A percentile compares a stretch with the other conserved stretches of the same genome.
Evolutionary conservation across 441 rosid species (phyloP).

Genomic region (Populus tomentosa): DNA sequence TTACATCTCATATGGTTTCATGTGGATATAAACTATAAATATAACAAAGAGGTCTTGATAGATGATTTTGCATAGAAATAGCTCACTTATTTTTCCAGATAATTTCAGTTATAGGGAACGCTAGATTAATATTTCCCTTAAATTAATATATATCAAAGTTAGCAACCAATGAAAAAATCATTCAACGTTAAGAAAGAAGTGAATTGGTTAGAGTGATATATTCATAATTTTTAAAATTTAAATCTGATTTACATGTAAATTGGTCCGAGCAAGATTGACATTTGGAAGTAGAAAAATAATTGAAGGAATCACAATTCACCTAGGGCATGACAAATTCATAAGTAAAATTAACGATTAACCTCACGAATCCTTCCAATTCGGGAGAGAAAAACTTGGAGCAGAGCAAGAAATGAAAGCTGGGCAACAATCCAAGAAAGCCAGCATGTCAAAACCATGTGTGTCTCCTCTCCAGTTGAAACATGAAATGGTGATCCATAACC

Average conservation of each 20-base stretch:
- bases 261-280: not conserved
- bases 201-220: not conserved
- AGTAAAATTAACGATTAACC: not conserved
- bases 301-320: not conserved
- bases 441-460: conserved; percentile 33
- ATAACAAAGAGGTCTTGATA: no score
- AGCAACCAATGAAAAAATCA: not conserved
- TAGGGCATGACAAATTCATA: not conserved
- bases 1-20: not conserved
- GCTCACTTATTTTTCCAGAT: no score
- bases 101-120: no score
- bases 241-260: no score
- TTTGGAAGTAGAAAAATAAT: not conserved
- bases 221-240: not conserved
- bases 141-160: not conserved
- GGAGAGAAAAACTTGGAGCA: not conserved
- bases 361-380: not conserved
- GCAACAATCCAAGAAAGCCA: not conserved
- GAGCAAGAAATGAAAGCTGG: not conserved
- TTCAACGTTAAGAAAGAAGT: not conserved
- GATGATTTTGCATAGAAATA: no score
- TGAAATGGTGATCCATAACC: not conserved
- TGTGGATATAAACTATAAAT: no score
- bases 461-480: conserved; percentile 36
- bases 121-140: no score